These are phyloP conservation scores for Boletus reticulatus DNA, from an alignment of 768 basidiomycete species.

Conservation along the genomic window DNA sequence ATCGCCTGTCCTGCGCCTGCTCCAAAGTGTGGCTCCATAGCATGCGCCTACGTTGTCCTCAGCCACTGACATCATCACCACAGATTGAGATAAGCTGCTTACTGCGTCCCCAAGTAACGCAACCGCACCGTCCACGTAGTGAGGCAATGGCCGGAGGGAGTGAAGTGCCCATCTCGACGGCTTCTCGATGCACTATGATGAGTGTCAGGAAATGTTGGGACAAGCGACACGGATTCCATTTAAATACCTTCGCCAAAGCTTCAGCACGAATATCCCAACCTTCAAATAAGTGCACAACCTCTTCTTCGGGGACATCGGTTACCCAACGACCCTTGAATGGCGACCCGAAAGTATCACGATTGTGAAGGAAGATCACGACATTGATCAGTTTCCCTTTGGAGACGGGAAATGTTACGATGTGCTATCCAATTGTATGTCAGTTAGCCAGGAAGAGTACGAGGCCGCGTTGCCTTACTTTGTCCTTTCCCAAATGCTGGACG, in stretches of 20 bases:
- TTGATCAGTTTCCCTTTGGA: constrained; percentile 37
- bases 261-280: constrained; percentile 21
- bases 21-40: constrained; percentile 45
- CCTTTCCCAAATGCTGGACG: constrained; percentile 24
- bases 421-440: constrained; percentile 22
- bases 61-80: not conserved
- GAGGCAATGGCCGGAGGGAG: constrained; percentile 29
- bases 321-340: constrained; percentile 31
- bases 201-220: not conserved
- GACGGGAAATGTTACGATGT: constrained; percentile 40
- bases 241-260: constrained; percentile 14
- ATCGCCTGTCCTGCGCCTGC: constrained; percentile 51
- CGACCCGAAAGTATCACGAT: constrained; percentile 30
- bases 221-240: not conserved
- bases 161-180: constrained; percentile 46
- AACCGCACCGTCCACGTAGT: constrained; percentile 21
- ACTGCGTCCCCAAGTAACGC: constrained; percentile 50
- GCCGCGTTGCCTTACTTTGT: constrained; percentile 6
- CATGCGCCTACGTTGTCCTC: constrained; percentile 38
- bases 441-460: not conserved
- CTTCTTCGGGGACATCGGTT: constrained; percentile 28
- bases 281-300: constrained; percentile 29
- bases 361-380: constrained; percentile 31
- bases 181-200: constrained; percentile 32
- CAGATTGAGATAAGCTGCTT: constrained; percentile 4